phyloP scores from a whole-genome alignment of 2,329 filamentous ascomycete species.

The Penicillium verrucosum region DNA sequence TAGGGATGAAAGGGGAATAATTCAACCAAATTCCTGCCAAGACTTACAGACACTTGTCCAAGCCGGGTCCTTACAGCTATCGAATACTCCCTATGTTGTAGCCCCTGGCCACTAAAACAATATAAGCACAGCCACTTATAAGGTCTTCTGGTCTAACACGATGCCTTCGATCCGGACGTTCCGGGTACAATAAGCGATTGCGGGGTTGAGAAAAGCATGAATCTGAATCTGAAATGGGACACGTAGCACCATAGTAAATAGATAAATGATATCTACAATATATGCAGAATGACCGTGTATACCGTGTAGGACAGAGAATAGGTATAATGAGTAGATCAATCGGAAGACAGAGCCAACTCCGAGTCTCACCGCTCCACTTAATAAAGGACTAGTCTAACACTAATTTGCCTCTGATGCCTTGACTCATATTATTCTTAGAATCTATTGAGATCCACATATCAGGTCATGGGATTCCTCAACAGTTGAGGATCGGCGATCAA shows the following conservation, averaged over 20 bases:
- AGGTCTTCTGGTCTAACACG: conserved; percentile 7
- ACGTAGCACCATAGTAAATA: background rate
- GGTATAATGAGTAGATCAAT: background rate
- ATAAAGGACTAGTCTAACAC: background rate
- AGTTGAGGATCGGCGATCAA: conserved; percentile 9
- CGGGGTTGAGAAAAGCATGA: conserved; percentile 1
- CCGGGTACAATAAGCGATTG: background rate
- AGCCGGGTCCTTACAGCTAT: conserved; percentile 4
- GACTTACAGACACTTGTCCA: background rate
- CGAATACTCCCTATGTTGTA: background rate
- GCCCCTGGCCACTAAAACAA: background rate
- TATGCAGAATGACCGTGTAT: background rate
- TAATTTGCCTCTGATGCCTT: background rate
- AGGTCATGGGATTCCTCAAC: conserved; percentile 15
- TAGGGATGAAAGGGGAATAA: background rate
- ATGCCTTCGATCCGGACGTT: background rate
- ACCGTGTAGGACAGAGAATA: conserved; percentile 3
- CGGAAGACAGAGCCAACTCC: conserved; percentile 7
- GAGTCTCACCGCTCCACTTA: conserved; percentile 20
- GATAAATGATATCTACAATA: background rate
- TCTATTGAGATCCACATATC: background rate
- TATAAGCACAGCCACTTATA: background rate
- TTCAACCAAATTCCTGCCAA: conserved; percentile 2
- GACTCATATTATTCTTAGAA: background rate
- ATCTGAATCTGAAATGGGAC: background rate